Evolutionary conservation across 2,329 filamentous ascomycete genomes (phyloP).

Genomic region (Chaetomiaceae sp.): DNA sequence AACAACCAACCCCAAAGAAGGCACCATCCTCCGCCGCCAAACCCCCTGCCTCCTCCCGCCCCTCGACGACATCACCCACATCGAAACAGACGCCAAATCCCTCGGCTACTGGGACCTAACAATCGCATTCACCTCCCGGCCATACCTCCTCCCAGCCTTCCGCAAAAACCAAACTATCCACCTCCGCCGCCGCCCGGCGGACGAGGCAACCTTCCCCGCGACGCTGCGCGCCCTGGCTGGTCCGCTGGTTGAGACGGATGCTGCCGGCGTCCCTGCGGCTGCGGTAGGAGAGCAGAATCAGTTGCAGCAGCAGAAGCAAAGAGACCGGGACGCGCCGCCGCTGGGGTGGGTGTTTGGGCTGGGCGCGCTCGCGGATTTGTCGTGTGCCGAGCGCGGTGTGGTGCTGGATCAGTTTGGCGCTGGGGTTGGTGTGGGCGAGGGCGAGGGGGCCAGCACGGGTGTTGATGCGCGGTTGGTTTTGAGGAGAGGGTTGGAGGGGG

Average conservation of each 20-base stretch:
- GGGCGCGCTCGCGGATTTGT: conserved; percentile 49
- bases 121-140: conserved; percentile 64
- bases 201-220: conserved; percentile 65
- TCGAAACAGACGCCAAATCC: conserved; percentile 57
- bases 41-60: conserved; percentile 61
- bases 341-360: conserved; percentile 74
- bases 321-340: too few relatives aligned
- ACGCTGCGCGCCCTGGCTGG: conserved; percentile 69
- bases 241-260: too few relatives aligned
- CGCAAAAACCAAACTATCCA: conserved; percentile 65
- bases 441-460: conserved; percentile 36
- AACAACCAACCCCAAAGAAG: conserved; percentile 35
- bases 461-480: conserved; percentile 72
- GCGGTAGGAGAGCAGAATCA: too few relatives aligned
- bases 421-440: conserved; percentile 44
- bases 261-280: too few relatives aligned
- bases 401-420: conserved; percentile 50
- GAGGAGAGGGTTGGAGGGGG: conserved; percentile 40
- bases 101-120: conserved; percentile 75
- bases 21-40: conserved; percentile 37
- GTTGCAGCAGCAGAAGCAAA: background rate
- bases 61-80: conserved; percentile 54
- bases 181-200: conserved; percentile 64
- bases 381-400: conserved; percentile 60
- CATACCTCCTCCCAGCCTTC: conserved; percentile 60